Conservation (phyloP, 2,329 filamentous ascomycete species). For the Malbranchea zuffiana region DNA sequence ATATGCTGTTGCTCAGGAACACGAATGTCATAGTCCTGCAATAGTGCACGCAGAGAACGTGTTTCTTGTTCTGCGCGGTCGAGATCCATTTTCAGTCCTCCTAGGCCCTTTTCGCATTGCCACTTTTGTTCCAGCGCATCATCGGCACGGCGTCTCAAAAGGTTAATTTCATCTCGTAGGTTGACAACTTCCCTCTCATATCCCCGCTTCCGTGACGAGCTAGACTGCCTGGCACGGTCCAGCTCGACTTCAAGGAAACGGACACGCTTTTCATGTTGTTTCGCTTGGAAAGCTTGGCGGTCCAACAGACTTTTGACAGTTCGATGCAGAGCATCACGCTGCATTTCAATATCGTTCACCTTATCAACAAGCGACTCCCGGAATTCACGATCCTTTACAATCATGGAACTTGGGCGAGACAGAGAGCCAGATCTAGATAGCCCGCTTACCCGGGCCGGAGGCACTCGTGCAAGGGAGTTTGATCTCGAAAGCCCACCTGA, state of each 20-base stretch:
- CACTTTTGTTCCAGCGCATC: slow-evolving; percentile 93
- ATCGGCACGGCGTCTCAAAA: slow-evolving; percentile 74
- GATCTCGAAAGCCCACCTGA: slow-evolving; percentile 50
- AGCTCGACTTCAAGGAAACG: slow-evolving; percentile 66
- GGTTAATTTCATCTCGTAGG: slow-evolving; percentile 72
- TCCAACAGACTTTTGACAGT: slow-evolving; percentile 77
- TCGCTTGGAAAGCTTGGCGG: slow-evolving; percentile 73
- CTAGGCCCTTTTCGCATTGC: slow-evolving; percentile 83
- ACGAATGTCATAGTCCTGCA: slow-evolving; percentile 72
- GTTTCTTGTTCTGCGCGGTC: slow-evolving; percentile 94
- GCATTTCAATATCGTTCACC: slow-evolving; percentile 84
- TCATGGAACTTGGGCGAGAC: slow-evolving; percentile 47
- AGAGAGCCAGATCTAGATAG: slow-evolving; percentile 40
- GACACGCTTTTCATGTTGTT: slow-evolving; percentile 73
- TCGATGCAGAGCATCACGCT: slow-evolving; percentile 81
- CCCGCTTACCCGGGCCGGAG: slow-evolving; percentile 30
- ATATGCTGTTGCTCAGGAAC: slow-evolving; percentile 52
- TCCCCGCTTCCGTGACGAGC: slow-evolving; percentile 58
- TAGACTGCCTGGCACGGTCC: slow-evolving; percentile 54
- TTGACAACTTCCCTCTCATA: slow-evolving; percentile 75
- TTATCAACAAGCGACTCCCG: slow-evolving; percentile 64
- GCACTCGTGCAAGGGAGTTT: slow-evolving; percentile 53
- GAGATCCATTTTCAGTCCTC: slow-evolving; percentile 87
- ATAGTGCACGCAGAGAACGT: slow-evolving; percentile 61
- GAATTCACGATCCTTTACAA: slow-evolving; percentile 46